These are phyloP conservation scores for Solanum hybrid DNA, from an alignment of 305 asterid genomes.

Conservation along the genomic window DNA sequence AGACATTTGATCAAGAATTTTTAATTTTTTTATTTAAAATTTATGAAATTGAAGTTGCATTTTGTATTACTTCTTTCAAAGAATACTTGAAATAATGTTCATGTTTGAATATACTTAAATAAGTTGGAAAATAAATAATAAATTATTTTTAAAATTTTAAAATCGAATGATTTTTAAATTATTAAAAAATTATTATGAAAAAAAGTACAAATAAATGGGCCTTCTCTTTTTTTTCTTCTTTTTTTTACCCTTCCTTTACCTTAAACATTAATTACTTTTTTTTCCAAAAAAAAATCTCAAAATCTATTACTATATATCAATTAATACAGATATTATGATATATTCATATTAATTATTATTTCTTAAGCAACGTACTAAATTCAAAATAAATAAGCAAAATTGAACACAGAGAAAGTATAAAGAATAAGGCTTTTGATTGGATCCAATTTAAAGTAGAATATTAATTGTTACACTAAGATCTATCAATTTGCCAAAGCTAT, in stretches of 20 bases:
- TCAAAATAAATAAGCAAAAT: rapidly evolving
- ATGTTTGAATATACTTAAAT: not conserved
- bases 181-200: no score
- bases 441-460: not conserved
- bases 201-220: no score
- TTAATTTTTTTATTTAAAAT: not conserved
- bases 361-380: rapidly evolving
- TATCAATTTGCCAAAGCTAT: no score
- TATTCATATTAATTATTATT: no score
- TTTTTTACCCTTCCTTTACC: no score
- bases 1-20: not conserved
- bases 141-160: not conserved
- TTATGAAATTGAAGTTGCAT: not conserved
- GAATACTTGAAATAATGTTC: not conserved
- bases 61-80: not conserved
- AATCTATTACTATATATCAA: not conserved
- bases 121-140: not conserved
- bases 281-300: no score
- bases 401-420: no score
- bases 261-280: no score
- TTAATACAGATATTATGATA: no score
- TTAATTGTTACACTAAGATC: not conserved
- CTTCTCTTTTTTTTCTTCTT: not conserved
- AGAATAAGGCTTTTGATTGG: not conserved
- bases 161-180: no score